phyloP scores from a whole-genome alignment of 2,329 filamentous ascomycete genomes.

The Penicillium olsonii region DNA sequence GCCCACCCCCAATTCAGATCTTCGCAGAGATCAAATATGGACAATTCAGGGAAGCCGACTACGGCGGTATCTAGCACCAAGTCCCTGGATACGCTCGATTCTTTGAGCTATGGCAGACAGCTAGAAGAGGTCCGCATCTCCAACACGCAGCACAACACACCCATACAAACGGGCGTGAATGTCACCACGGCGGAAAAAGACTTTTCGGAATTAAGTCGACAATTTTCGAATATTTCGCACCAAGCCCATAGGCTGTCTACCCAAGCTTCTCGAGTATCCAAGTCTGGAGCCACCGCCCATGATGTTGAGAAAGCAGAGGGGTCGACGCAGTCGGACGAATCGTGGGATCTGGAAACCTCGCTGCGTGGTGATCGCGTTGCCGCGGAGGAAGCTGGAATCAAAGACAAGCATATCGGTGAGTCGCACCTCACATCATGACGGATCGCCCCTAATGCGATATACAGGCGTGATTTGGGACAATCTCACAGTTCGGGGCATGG shows the following conservation, averaged over 20 bases:
- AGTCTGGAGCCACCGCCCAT: conserved; percentile 21
- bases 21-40: background rate
- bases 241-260: conserved; percentile 38
- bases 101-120: conserved; percentile 30
- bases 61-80: conserved; percentile 17
- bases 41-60: conserved; percentile 20
- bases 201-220: conserved; percentile 42
- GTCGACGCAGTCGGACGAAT: conserved; percentile 49
- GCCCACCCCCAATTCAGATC: background rate
- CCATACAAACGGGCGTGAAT: conserved; percentile 43
- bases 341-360: conserved; percentile 75
- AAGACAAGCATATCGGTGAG: conserved; percentile 70
- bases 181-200: conserved; percentile 50
- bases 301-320: conserved; percentile 63
- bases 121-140: conserved; percentile 33
- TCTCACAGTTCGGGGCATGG: conserved; percentile 73
- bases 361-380: conserved; percentile 71
- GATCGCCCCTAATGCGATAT: background rate
- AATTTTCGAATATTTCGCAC: conserved; percentile 42
- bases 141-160: conserved; percentile 35
- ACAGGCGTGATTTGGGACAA: conserved; percentile 73
- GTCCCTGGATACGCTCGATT: conserved; percentile 29
- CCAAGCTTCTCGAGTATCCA: conserved; percentile 32
- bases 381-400: conserved; percentile 75
- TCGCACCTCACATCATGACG: background rate